Evolutionary conservation across 768 basidiomycete genomes (phyloP).

Genomic region (Phanerochaete carnosa): DNA sequence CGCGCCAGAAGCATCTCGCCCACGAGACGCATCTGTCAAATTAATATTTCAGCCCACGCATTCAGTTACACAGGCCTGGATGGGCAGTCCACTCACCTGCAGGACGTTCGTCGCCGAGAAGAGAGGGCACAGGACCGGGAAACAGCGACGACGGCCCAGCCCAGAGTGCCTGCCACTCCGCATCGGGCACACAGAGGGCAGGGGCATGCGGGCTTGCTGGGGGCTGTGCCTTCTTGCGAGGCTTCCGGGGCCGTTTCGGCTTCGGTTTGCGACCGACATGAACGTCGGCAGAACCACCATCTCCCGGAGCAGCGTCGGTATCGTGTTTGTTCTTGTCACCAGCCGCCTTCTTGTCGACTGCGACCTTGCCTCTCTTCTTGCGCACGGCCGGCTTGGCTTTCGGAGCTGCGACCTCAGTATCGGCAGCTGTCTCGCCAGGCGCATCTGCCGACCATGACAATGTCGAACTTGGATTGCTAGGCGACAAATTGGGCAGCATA

Average conservation of each 20-base stretch:
- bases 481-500: too few species aligned
- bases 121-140: neutral
- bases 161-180: neutral
- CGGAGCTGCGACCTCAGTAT: neutral
- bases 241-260: neutral
- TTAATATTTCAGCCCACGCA: neutral
- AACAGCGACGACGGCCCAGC: neutral
- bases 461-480: too few species aligned
- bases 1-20: neutral
- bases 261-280: neutral
- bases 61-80: neutral
- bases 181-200: neutral
- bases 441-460: neutral
- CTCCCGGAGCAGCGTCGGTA: neutral
- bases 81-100: neutral
- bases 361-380: neutral
- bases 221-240: neutral
- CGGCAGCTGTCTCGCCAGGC: too few species aligned
- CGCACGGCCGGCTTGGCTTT: neutral
- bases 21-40: neutral
- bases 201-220: neutral
- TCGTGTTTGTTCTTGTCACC: neutral
- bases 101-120: neutral
- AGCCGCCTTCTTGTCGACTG: neutral
- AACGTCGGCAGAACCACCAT: too few species aligned